A percentile compares a stretch with the other conserved stretches of the same genome.
These are phyloP conservation scores for Cyclaneusma minus DNA, from an alignment of 2,329 filamentous ascomycete species.

Conservation along the genomic window DNA sequence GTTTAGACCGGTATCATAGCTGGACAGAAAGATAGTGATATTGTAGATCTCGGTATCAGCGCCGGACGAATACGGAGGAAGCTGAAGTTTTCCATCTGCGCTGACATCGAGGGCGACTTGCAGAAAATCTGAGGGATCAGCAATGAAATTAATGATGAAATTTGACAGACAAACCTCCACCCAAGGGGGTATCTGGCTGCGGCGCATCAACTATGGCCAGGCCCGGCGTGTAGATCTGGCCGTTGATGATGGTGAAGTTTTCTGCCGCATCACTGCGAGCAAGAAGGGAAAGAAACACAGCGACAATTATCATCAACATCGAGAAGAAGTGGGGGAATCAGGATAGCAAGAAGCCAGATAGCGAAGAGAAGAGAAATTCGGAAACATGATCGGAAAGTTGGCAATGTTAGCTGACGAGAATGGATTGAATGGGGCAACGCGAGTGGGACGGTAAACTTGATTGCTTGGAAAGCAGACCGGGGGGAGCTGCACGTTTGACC, in stretches of 20 bases:
- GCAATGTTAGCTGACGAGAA: too few species aligned
- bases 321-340: too few species aligned
- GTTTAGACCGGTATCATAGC: conserved; percentile 45
- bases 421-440: too few species aligned
- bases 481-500: too few species aligned
- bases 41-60: conserved; percentile 42
- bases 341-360: too few species aligned
- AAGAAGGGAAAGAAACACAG: too few species aligned
- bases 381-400: too few species aligned
- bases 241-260: conserved; percentile 45
- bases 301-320: too few species aligned
- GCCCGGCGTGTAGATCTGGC: conserved; percentile 55
- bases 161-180: conserved; percentile 34
- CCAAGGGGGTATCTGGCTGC: conserved; percentile 46
- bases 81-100: conserved; percentile 45
- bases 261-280: too few species aligned
- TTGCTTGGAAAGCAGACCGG: too few species aligned
- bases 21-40: conserved; percentile 52
- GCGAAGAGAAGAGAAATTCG: too few species aligned
- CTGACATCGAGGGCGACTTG: conserved; percentile 54
- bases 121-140: conserved; percentile 24
- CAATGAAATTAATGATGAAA: conserved; percentile 1
- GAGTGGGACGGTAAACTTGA: too few species aligned
- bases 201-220: conserved; percentile 51
- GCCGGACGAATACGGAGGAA: conserved; percentile 37